Conservation (phyloP, 306 rosid species). For the Fragaria nilgerrensis region DNA sequence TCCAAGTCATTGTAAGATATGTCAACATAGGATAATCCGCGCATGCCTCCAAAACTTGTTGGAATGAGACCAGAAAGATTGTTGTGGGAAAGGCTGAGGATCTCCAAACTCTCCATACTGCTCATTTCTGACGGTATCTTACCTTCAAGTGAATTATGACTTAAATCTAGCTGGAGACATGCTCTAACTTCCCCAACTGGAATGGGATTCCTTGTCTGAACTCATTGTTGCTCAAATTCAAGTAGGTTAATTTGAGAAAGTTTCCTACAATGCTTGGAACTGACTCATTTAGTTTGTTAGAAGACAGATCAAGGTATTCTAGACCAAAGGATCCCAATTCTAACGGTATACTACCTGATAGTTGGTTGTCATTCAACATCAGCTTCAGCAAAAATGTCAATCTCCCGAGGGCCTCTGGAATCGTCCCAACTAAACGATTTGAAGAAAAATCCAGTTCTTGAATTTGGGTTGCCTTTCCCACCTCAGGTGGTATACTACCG, state of each 20-base stretch:
- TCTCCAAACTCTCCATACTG: background rate
- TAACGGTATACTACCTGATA: slow-evolving; percentile 8
- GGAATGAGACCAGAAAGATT: background rate
- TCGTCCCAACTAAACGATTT: background rate
- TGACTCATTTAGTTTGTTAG: slow-evolving; percentile 18
- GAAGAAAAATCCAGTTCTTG: background rate
- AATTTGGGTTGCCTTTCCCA: slow-evolving; percentile 21
- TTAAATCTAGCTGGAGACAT: background rate
- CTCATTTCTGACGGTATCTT: background rate
- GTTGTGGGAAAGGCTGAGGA: background rate
- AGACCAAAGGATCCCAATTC: slow-evolving; percentile 12
- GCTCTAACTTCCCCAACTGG: background rate
- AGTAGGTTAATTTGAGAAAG: background rate
- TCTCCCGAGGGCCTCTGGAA: slow-evolving; percentile 13
- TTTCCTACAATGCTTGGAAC: slow-evolving; percentile 18
- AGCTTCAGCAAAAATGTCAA: slow-evolving; percentile 2
- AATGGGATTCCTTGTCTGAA: background rate
- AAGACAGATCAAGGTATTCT: slow-evolving; percentile 16
- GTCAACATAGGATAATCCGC: background rate
- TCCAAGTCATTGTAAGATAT: background rate
- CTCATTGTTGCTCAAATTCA: background rate
- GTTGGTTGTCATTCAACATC: background rate
- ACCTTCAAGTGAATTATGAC: background rate
- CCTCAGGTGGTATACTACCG: slow-evolving; percentile 27
- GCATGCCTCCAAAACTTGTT: background rate